phyloP scores from a whole-genome alignment of 345 rosid genomes.

The Gossypium mustelinum region DNA sequence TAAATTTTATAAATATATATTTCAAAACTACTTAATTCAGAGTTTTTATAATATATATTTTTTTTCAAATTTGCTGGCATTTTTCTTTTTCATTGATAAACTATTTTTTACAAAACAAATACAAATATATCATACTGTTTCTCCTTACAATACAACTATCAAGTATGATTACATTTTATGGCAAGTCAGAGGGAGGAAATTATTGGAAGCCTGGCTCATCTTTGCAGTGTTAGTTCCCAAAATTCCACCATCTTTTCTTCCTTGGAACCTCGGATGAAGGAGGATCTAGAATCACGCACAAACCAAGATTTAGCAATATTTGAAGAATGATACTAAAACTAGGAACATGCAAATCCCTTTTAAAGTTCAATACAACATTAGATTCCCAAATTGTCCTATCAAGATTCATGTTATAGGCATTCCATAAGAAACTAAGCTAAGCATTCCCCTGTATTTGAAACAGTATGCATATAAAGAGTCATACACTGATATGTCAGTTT shows the following conservation, averaged over 20 bases:
- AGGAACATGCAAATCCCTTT: not conserved
- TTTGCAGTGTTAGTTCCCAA: conserved; percentile 43
- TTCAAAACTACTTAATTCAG: too few species aligned
- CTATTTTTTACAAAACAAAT: too few species aligned
- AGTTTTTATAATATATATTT: too few species aligned
- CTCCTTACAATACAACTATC: not conserved
- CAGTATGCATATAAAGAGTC: not conserved
- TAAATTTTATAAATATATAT: too few species aligned
- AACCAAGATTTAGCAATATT: not conserved
- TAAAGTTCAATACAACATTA: not conserved
- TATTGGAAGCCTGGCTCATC: not conserved
- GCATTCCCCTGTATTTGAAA: not conserved
- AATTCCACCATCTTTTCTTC: conserved; percentile 81
- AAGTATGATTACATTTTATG: too few species aligned
- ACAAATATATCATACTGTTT: too few species aligned
- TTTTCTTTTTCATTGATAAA: too few species aligned
- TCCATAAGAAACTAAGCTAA: not conserved
- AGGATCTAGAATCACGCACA: conserved; percentile 35
- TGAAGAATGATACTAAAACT: not conserved
- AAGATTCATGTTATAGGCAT: not conserved
- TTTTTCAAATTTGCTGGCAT: too few species aligned
- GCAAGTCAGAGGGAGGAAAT: not conserved
- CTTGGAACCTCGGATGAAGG: conserved; percentile 37
- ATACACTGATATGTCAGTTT: too few species aligned
- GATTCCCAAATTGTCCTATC: not conserved